phyloP scores from a whole-genome alignment of 139 green algal species.

The Zygnema circumcarinatum region DNA sequence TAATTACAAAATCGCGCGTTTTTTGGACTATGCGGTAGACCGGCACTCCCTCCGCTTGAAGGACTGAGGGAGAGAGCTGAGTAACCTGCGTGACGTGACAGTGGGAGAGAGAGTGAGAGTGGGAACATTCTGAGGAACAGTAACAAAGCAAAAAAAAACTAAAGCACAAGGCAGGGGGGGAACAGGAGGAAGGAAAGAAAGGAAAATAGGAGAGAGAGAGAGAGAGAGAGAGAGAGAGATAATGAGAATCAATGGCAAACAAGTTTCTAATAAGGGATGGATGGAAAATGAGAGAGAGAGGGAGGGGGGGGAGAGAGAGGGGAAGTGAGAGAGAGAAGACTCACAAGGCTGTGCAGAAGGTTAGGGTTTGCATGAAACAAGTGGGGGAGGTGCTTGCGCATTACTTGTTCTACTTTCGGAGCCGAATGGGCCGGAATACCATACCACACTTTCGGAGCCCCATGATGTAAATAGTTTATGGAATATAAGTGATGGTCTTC shows the following conservation, averaged over 20 bases:
- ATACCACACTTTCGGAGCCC: slow-evolving; percentile 86
- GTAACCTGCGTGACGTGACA: slow-evolving; percentile 9
- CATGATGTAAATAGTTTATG: slow-evolving; percentile 76
- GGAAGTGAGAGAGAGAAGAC: neutral
- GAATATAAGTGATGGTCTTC: slow-evolving; percentile 87
- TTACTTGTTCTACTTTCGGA: slow-evolving; percentile 72
- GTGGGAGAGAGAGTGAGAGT: neutral
- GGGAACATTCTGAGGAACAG: too few species aligned
- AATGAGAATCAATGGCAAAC: neutral
- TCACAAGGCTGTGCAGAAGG: slow-evolving; percentile 36
- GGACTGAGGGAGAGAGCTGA: slow-evolving; percentile 47
- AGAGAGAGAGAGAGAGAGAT: neutral
- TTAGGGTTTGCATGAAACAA: neutral
- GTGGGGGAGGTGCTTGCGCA: slow-evolving; percentile 41
- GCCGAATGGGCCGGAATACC: slow-evolving; percentile 68
- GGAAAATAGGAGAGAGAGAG: neutral
- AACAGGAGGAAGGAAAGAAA: neutral
- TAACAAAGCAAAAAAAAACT: too few species aligned
- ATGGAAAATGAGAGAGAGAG: neutral
- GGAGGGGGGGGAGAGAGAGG: slow-evolving; percentile 1
- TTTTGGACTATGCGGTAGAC: slow-evolving; percentile 74
- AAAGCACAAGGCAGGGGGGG: neutral
- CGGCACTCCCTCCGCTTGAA: slow-evolving; percentile 65
- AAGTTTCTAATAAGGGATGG: neutral
- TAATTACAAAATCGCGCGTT: slow-evolving; percentile 87